These are phyloP conservation scores for Ustilago trichophora DNA, from an alignment of 1,284 basidiomycete genomes.

Conservation along the genomic window DNA sequence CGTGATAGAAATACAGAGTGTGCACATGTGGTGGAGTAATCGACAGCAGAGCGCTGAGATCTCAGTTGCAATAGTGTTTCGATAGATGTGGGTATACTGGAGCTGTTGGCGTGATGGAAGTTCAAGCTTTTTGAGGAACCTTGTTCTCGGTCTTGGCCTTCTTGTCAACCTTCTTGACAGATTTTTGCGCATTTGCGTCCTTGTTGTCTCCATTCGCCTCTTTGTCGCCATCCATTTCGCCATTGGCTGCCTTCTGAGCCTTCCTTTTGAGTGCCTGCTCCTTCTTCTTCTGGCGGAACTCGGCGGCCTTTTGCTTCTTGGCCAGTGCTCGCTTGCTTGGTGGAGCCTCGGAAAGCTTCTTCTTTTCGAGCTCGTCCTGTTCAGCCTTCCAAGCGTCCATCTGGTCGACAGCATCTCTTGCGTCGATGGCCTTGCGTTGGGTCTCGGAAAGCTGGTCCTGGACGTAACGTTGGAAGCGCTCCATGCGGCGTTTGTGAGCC, in stretches of 20 bases:
- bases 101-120: not conserved
- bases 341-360: slow-evolving; percentile 19
- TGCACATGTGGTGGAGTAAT: not conserved
- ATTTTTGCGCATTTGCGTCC: not conserved
- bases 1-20: slow-evolving; percentile 1
- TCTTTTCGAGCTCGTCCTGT: slow-evolving; percentile 18
- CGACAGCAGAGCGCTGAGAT: not conserved
- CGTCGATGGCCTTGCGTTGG: slow-evolving; percentile 26
- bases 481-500: slow-evolving; percentile 34
- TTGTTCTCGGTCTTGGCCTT: not conserved
- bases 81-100: slow-evolving; percentile 12
- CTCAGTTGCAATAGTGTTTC: not conserved
- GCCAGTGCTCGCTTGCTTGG: slow-evolving; percentile 17
- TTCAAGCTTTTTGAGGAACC: too few relatives aligned
- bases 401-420: slow-evolving; percentile 37
- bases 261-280: slow-evolving; percentile 23
- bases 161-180: slow-evolving; percentile 1
- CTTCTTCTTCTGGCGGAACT: slow-evolving; percentile 32
- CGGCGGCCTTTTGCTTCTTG: slow-evolving; percentile 32
- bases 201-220: too few relatives aligned
- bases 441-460: slow-evolving; percentile 17
- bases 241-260: slow-evolving; percentile 5
- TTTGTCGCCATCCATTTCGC: too few relatives aligned
- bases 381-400: slow-evolving; percentile 36
- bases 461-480: slow-evolving; percentile 33